A percentile compares a stretch with the other conserved stretches of the same genome.
Conservation (phyloP, 2,329 filamentous ascomycete species). For the Colletotrichum orbiculare region DNA sequence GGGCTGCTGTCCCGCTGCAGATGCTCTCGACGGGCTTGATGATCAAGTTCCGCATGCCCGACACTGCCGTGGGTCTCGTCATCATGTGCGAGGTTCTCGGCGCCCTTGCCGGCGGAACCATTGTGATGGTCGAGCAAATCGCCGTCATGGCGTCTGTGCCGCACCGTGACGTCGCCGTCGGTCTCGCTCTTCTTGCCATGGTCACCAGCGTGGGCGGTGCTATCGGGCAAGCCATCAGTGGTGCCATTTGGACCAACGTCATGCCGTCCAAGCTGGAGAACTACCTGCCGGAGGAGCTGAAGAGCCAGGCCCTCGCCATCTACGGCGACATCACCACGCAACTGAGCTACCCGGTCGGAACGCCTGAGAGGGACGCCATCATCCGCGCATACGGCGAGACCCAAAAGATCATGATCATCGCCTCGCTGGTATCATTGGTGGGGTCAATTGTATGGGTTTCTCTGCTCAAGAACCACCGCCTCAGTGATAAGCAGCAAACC, state of each 20-base stretch:
- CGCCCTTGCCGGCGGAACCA: constrained; percentile 50
- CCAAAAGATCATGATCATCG: constrained; percentile 54
- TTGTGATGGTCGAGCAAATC: constrained; percentile 58
- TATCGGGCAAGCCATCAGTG: constrained; percentile 45
- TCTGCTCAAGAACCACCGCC: constrained; percentile 31
- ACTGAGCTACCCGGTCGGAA: constrained; percentile 53
- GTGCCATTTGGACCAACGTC: constrained; percentile 48
- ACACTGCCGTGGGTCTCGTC: constrained; percentile 46
- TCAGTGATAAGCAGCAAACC: constrained; percentile 27
- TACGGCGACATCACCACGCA: constrained; percentile 49
- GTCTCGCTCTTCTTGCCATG: constrained; percentile 46
- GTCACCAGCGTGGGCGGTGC: constrained; percentile 46
- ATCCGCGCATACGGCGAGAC: constrained; percentile 58
- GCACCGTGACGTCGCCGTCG: constrained; percentile 47
- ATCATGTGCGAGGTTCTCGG: constrained; percentile 53
- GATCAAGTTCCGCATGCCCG: constrained; percentile 49
- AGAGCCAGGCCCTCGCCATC: constrained; percentile 55
- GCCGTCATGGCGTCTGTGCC: constrained; percentile 47
- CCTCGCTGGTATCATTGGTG: constrained; percentile 30
- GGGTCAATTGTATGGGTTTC: constrained; percentile 24
- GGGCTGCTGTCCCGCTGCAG: constrained; percentile 46
- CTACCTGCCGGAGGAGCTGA: constrained; percentile 50
- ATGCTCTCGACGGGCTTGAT: constrained; percentile 44
- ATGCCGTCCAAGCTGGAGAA: constrained; percentile 51
- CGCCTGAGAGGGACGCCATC: constrained; percentile 54